Base-by-base conservation (phyloP, 1,284 basidiomycete species). In the Marasmius oreades region DNA sequence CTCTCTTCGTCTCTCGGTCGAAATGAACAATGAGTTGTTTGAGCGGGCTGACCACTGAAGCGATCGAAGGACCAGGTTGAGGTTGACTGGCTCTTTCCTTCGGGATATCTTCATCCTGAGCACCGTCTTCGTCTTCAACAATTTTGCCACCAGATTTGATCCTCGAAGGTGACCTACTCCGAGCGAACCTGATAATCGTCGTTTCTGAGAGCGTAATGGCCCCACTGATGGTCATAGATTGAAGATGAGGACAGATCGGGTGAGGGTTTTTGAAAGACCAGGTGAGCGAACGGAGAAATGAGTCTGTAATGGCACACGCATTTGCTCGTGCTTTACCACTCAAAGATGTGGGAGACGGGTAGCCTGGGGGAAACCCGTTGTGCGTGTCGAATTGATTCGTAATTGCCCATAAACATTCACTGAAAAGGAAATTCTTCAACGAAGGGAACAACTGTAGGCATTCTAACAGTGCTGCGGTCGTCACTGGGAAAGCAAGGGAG, bases 171-270 rank as follows among this genome's bases (percentile, higher is more conserved):
- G 47, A 28, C 47, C 47, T 50, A 14, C 47, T 31, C 31, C 33
- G 26, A 12, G 47, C 47, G 14, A 58, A 54, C 14, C 46, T 10
- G 10, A 58, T n/a, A 11, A 58, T 47, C 7, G 42, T 39, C 18
- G 54, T 44, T 42, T 58, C 53, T 0, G 47, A 51, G 14, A 46
- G 39, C 24, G 50, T 20, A 23, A 37, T 51, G 48, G 43, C 51
- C 14, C 45, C 47, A 10, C 45, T 18, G 23, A 58, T 20, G 2
- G 45, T 24, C 22, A 58, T 26, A 8, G 48, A 51, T 33, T 55
- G 23, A 16, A 58, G 47, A 14, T 44, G 52, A 12, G 56, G 56
- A 51, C 56, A 58, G n/a, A 58, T 10, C 20, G 56, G 56, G 7
- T 39, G 18, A n/a, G 43, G 47, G 24, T 55, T 51, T 34, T 36